Conservation (phyloP, 2,329 filamentous ascomycete genomes). For the Aspergillus quadricinctus region DNA sequence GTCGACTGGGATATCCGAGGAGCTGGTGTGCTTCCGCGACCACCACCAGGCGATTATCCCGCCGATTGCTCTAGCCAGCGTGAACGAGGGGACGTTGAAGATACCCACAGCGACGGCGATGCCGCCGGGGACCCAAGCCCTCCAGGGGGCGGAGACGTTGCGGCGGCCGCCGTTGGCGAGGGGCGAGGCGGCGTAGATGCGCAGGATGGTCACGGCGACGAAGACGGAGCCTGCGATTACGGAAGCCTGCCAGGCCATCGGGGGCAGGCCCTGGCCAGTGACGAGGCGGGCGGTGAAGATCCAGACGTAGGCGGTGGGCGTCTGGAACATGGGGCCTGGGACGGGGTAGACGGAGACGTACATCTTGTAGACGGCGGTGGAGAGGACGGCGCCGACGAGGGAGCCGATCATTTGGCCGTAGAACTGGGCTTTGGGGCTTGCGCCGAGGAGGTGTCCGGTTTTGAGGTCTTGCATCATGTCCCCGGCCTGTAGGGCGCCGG, state of each 20-base stretch:
- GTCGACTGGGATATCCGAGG: not conserved
- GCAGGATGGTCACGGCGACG: constrained; percentile 62
- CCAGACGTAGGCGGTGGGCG: constrained; percentile 95
- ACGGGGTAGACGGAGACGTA: constrained; percentile 89
- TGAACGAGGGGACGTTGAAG: constrained; percentile 97
- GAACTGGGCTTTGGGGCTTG: constrained; percentile 90
- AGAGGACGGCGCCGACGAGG: constrained; percentile 77
- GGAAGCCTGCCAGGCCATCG: constrained; percentile 78
- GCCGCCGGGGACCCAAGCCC: constrained; percentile 76
- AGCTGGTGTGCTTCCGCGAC: constrained; percentile 45
- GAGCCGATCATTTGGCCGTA: constrained; percentile 93
- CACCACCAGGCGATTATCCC: constrained; percentile 77
- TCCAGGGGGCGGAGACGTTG: constrained; percentile 54
- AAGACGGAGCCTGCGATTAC: constrained; percentile 71
- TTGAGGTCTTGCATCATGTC: constrained; percentile 98
- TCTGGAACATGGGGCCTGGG: constrained; percentile 84
- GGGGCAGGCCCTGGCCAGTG: constrained; percentile 81
- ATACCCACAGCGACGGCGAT: constrained; percentile 97
- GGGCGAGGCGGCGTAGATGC: constrained; percentile 52
- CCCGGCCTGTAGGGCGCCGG: constrained; percentile 85
- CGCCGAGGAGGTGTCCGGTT: constrained; percentile 87
- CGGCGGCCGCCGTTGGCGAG: constrained; percentile 26
- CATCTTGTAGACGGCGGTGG: constrained; percentile 79
- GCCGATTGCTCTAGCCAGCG: constrained; percentile 78
- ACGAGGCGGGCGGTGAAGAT: constrained; percentile 93